phyloP scores from a whole-genome alignment of 371 early-diverging fungal genomes.

The Haplosporangium sp. region DNA sequence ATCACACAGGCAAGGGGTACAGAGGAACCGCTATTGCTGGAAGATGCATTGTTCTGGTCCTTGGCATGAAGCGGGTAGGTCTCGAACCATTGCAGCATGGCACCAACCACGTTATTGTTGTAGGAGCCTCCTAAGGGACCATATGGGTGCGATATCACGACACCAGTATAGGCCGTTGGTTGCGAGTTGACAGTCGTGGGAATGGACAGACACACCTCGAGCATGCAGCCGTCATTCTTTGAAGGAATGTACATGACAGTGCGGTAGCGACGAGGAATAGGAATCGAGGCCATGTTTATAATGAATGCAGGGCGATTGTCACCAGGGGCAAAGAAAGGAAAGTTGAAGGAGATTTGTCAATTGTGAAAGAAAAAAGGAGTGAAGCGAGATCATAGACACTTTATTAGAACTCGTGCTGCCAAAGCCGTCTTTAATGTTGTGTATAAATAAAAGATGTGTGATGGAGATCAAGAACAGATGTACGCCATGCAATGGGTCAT shows the following conservation, averaged over 20 bases:
- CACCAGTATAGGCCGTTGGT: slow-evolving; percentile 35
- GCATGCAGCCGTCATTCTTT: slow-evolving; percentile 31
- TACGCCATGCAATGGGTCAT: background rate
- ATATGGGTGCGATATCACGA: slow-evolving; percentile 52
- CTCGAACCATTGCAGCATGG: slow-evolving; percentile 53
- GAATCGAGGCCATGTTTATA: slow-evolving; percentile 44
- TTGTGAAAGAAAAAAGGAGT: background rate
- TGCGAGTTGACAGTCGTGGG: slow-evolving; percentile 27
- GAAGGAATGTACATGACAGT: slow-evolving; percentile 47
- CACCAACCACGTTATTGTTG: slow-evolving; percentile 52
- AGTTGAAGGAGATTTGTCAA: background rate
- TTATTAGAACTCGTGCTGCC: background rate
- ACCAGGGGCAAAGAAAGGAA: background rate
- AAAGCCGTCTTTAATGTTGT: background rate
- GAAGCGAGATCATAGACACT: background rate
- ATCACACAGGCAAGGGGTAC: slow-evolving; percentile 41
- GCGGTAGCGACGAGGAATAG: slow-evolving; percentile 43
- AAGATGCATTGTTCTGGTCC: slow-evolving; percentile 5
- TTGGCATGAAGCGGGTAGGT: slow-evolving; percentile 29
- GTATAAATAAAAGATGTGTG: background rate
- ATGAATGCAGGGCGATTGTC: background rate
- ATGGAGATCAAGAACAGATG: background rate
- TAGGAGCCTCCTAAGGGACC: slow-evolving; percentile 50
- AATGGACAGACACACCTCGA: slow-evolving; percentile 49
- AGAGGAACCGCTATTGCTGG: slow-evolving; percentile 11